Base-by-base conservation (phyloP, 202 grass and related monocot genomes). In the Tripidium arundinaceum region DNA sequence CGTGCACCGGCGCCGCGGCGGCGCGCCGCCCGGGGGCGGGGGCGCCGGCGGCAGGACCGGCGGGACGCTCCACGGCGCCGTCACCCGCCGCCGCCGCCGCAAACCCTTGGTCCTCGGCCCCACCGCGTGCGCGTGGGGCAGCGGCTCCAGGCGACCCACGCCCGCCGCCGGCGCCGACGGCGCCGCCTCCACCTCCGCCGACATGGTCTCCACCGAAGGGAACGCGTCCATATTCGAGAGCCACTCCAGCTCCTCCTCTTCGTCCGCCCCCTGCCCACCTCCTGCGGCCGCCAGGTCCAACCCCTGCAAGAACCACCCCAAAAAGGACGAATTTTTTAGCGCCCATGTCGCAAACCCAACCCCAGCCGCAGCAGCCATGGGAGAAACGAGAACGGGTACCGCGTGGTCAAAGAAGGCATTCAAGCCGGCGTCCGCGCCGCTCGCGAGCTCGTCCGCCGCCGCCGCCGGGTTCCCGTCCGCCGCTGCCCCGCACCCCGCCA, bases 181-280 rank as follows among this genome's bases (percentile, higher is more conserved):
- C 27, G 72, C 80, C 26, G 31, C 90, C 76, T 52, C 74, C 62
- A 24, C 86, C 81, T 27, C 85, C 85, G 73, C 67, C 63, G 70
- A 54, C 90, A 90, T 85, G 84, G 85, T 61, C 75, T 88, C 83
- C 84, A 81, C 74, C 85, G 86, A 85, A 39, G 92, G 89, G 90
- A 90, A 98, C 8, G 94, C 93, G 75, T 98, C 95, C 68, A 90
- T 91, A 31, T 94, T 94, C 7, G 84, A 89, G 14, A 98, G 84
- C 95, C 95, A 98, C 79, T 98, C 95, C 64, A 98, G 74, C 68
- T 97, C 94, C 65, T 93, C 91, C 43, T 90, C 90, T 34, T 85
- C 94, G 10, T 87, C 91, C 64, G 82, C 76, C 64, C 75, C 85
- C 50, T 90, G 50, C 4, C 43, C 80, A 57, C 54, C 85, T 77